Conservation (phyloP, 169 alveolate genomes). For the Hammondia hammondi region DNA sequence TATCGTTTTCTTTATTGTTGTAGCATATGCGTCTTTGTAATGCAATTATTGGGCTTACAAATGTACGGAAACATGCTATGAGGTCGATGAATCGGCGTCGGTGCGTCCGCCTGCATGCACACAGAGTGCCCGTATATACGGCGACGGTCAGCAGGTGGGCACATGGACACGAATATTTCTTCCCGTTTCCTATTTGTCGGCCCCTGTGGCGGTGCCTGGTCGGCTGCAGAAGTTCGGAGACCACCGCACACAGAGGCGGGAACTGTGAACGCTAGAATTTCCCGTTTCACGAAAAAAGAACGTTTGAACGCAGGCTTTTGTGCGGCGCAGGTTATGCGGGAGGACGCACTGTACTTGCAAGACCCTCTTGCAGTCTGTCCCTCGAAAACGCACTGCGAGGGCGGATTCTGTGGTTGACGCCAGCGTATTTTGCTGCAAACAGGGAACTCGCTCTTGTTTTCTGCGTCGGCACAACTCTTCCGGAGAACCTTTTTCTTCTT, state of each 20-base stretch:
- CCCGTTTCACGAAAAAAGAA: neutral
- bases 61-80: too few relatives aligned
- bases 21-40: too few relatives aligned
- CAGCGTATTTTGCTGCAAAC: too few relatives aligned
- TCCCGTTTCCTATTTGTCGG: neutral
- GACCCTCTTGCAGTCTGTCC: neutral
- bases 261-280: neutral
- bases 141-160: neutral
- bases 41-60: too few relatives aligned
- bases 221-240: neutral
- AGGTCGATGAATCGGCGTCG: too few relatives aligned
- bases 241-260: neutral
- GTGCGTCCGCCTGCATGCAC: neutral
- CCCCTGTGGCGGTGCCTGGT: neutral
- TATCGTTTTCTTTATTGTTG: too few relatives aligned
- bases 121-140: neutral
- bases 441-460: too few relatives aligned
- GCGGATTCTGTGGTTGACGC: too few relatives aligned
- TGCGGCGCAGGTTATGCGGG: neutral
- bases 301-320: neutral
- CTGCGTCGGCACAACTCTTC: too few relatives aligned
- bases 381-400: neutral
- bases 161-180: neutral
- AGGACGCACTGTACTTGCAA: neutral
- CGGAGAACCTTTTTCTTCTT: too few relatives aligned